phyloP scores from a whole-genome alignment of 345 rosid species.

The Luvunga scandens region DNA sequence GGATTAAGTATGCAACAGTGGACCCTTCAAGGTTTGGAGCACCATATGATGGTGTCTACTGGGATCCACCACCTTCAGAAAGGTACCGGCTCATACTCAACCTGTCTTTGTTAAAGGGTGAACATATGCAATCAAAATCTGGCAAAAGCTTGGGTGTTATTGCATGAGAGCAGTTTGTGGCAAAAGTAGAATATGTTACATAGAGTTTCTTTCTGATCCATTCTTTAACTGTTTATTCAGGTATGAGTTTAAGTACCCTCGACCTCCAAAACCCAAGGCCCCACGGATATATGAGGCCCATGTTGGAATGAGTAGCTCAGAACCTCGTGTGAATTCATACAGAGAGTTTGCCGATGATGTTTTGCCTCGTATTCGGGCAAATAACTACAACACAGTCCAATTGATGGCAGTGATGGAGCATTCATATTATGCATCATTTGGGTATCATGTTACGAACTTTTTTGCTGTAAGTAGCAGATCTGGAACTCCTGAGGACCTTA shows the following conservation, averaged over 20 bases:
- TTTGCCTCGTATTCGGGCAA: conserved; percentile 67
- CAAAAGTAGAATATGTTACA: neutral
- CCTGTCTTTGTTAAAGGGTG: neutral
- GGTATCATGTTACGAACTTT: conserved; percentile 75
- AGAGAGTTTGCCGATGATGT: conserved; percentile 76
- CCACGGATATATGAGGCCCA: conserved; percentile 80
- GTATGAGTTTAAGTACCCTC: conserved; percentile 56
- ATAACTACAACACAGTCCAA: conserved; percentile 70
- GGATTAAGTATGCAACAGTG: conserved; percentile 70
- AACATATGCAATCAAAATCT: neutral
- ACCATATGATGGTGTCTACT: conserved; percentile 73
- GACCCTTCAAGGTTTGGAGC: conserved; percentile 63
- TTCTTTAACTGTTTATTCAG: conserved; percentile 33
- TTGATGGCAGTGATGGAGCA: conserved; percentile 87
- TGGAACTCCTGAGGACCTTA: conserved; percentile 82
- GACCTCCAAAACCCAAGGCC: conserved; percentile 62
- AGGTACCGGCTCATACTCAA: conserved; percentile 38
- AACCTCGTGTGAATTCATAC: conserved; percentile 63
- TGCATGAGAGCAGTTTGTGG: neutral
- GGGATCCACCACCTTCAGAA: conserved; percentile 71
- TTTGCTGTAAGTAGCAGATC: conserved; percentile 78
- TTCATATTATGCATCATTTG: conserved; percentile 80
- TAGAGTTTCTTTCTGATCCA: neutral
- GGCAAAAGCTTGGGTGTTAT: neutral
- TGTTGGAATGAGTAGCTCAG: conserved; percentile 85